Evolutionary conservation across 805 yeast species (phyloP), one percentile per base, ranked within the genome.

Genomic region (Metschnikowia amazonensis): DNA sequence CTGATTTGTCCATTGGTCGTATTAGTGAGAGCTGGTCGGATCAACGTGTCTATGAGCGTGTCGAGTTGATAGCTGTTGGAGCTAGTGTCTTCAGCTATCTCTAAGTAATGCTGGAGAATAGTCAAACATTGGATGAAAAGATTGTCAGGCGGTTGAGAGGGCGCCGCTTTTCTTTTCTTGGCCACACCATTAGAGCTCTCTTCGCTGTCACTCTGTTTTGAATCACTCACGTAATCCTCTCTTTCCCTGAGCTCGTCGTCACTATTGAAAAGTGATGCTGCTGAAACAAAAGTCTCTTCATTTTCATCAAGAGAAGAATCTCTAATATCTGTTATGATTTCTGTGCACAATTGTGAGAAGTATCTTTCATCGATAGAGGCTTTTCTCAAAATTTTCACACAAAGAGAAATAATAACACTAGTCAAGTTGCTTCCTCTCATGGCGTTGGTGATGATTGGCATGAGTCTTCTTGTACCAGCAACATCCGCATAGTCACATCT

Each of bases 401-500:
- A 74, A 10, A 77, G 70, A 31, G 76, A 75, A 21, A 81, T 74
- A 25, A 82, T 67, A 5, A 66, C 59, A 46, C 80, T 88, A 1
- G 79, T 64, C 21, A 86, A 67, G 13, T 75, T 70, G 43, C 80
- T 84, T 34, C 77, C 73, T 1, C 82, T 74, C 46, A 85, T 66
- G n/a, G 82, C 69, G 18, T 79, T 70, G 49, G 74, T 61, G 20
- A 70, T 61, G 9, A 69, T 61, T 29, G 70, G 71, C 32, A 86
- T 66, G 79, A 89, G 80, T 36, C 81, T 80, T 61, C 96, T 76
- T 59, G 97, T 78, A 17, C 97, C 97, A 38, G 86, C 77, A 63
- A 90, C 96, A 67, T 94, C 97, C 55, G 89, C 84, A 58, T 80
- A 89, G 62, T 94, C 98, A 59, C 84, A 85, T 31, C 79, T 77